phyloP scores from a whole-genome alignment of 139 green algal species.

The Edaphochlamys debaryana region DNA sequence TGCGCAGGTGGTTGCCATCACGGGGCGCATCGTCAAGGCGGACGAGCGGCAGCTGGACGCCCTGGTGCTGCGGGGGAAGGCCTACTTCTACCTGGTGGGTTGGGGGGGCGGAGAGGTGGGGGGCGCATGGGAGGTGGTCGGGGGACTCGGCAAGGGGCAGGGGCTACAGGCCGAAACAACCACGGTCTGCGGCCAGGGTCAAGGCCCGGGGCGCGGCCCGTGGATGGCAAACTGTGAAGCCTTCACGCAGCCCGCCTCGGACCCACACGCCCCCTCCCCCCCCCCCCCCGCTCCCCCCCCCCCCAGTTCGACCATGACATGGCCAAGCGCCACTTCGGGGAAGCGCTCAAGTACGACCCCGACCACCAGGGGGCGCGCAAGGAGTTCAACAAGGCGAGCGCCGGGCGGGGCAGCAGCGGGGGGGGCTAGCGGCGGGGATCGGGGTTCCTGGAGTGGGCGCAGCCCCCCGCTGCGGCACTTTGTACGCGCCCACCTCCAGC shows the following conservation, averaged over 20 bases:
- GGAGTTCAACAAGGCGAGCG: slow-evolving; percentile 66
- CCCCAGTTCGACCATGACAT: slow-evolving; percentile 57
- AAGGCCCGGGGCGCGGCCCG: too few relatives aligned
- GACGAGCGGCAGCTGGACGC: slow-evolving; percentile 57
- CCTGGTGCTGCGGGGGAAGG: slow-evolving; percentile 58
- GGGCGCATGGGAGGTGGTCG: neutral
- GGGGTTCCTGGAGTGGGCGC: too few relatives aligned
- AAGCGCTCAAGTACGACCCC: slow-evolving; percentile 75
- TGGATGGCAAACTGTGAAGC: too few relatives aligned
- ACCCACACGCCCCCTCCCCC: too few relatives aligned
- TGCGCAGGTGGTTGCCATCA: slow-evolving; percentile 59
- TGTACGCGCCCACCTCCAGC: too few relatives aligned
- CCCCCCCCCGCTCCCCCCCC: neutral
- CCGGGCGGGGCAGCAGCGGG: too few relatives aligned
- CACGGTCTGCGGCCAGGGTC: too few relatives aligned
- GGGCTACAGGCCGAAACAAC: too few relatives aligned
- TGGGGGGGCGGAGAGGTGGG: neutral
- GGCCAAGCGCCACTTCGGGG: slow-evolving; percentile 66
- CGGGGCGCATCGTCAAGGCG: slow-evolving; percentile 64
- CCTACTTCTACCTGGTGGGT: slow-evolving; percentile 68
- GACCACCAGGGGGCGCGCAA: slow-evolving; percentile 55
- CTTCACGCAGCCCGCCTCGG: too few relatives aligned
- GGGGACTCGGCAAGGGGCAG: neutral
- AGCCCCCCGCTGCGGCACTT: too few relatives aligned
- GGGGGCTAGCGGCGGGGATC: too few relatives aligned